Evolutionary conservation across 2,329 filamentous ascomycete species (phyloP), one percentile per base, ranked within the genome.

Genomic region (Ascochyta lentis): DNA sequence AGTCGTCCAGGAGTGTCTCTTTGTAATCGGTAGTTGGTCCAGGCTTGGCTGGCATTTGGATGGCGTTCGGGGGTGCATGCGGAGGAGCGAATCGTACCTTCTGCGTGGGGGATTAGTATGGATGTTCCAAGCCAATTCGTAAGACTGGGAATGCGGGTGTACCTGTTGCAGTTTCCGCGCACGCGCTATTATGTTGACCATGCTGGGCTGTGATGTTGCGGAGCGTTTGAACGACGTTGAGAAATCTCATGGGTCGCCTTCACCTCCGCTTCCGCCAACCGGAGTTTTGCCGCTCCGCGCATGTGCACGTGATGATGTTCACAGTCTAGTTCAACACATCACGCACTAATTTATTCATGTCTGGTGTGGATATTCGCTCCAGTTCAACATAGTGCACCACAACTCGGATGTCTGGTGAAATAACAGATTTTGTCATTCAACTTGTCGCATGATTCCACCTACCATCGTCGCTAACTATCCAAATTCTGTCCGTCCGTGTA

Each of bases 141-240:
- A 22, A 16, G 15, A 16, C n/a, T 16, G 48, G n/a, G 13, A 33
- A 13, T 9, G 23, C 34, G 7, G 23, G 7, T 86, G 76, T 82
- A 92, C 90, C 76, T 84, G 81, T 76, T 86, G 87, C 73, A 96
- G 80, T 77, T 86, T 86, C 74, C 88, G 86, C 84, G 92, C 87
- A 68, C 91, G 88, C 78, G 86, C 86, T 70, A 84, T 74, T 78
- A 89, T 76, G 63, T 80, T 79, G 48, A 82, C 80, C 83, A 85
- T 86, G 63, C 56, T 66, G 53, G 47, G 43, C 53, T 51, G 42
- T 51, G 38, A 24, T 34, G 47, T 34, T 43, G 13, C 31, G 7
- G 35, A 15, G 15, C 22, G 48, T 33, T 19, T 42, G 16, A 15
- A 9, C 47, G 22, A 37, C 26, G 23, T 50, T 26, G 38, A 56